Percentiles rank a stretch among this genome's conserved stretches.
Evolutionary conservation across 2,329 filamentous ascomycete genomes (phyloP).

Genomic region (Cladophialophora bantiana): DNA sequence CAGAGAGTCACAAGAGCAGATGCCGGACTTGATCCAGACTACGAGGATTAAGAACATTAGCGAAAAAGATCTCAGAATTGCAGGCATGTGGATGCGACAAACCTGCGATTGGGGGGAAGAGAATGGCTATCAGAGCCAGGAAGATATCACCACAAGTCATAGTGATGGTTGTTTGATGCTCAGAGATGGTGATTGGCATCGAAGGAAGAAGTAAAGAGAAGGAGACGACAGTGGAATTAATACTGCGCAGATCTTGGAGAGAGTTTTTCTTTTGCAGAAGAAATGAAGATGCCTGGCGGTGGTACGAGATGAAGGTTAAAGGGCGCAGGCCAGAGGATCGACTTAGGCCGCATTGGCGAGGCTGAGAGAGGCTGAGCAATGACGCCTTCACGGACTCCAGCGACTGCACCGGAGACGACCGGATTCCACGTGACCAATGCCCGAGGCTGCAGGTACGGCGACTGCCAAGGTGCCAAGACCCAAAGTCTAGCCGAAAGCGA

Average conservation of each 20-base stretch:
- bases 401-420: not conserved
- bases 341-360: slow-evolving; percentile 1
- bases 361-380: slow-evolving; percentile 16
- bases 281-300: slow-evolving; percentile 25
- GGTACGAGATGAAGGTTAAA: slow-evolving; percentile 3
- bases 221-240: not conserved
- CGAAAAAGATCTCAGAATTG: slow-evolving; percentile 14
- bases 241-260: not conserved
- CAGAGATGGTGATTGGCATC: slow-evolving; percentile 13
- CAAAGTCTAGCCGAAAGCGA: not conserved
- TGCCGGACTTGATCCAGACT: slow-evolving; percentile 96
- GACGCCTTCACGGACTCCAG: not conserved
- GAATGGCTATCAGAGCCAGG: slow-evolving; percentile 55
- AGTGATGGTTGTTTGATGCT: slow-evolving; percentile 36
- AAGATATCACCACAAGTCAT: slow-evolving; percentile 46
- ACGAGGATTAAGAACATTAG: slow-evolving; percentile 29
- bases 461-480: not conserved
- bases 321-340: slow-evolving; percentile 13
- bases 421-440: not conserved
- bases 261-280: slow-evolving; percentile 9
- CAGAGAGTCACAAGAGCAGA: slow-evolving; percentile 89
- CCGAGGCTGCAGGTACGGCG: not conserved
- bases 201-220: not conserved
- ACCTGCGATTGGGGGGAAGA: slow-evolving; percentile 56
- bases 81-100: slow-evolving; percentile 41